A percentile compares a stretch with the other conserved stretches of the same genome.
Conservation (phyloP, 169 alveolate species). For the Babesia divergens region DNA sequence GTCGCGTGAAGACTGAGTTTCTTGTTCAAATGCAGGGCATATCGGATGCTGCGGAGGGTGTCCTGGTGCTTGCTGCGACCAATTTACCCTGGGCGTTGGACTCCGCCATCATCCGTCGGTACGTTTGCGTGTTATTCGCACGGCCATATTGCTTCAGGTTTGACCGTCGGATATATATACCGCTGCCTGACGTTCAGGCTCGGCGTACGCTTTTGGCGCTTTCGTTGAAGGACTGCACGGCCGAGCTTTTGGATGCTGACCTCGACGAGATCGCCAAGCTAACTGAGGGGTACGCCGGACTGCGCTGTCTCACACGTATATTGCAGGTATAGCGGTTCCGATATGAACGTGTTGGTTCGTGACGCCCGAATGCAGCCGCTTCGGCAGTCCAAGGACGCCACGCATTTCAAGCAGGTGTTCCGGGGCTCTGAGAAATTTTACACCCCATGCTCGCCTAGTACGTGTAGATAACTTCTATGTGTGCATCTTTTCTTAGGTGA, state of each 20-base stretch:
- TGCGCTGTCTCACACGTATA: neutral
- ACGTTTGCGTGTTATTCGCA: neutral
- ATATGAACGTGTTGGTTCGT: slow-evolving; percentile 64
- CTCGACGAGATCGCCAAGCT: slow-evolving; percentile 59
- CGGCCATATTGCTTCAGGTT: slow-evolving; percentile 59
- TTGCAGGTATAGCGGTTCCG: slow-evolving; percentile 70
- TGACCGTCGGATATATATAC: slow-evolving; percentile 95
- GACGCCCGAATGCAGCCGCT: slow-evolving; percentile 73
- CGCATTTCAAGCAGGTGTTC: slow-evolving; percentile 66
- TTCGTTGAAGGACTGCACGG: slow-evolving; percentile 64
- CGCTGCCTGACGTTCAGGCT: slow-evolving; percentile 95
- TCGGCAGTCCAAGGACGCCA: slow-evolving; percentile 63
- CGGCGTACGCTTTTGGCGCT: slow-evolving; percentile 82
- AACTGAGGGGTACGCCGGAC: slow-evolving; percentile 64
- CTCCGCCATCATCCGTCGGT: slow-evolving; percentile 96
- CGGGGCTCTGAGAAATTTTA: slow-evolving; percentile 42
- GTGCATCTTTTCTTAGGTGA: slow-evolving; percentile 44
- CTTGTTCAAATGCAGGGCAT: slow-evolving; percentile 97
- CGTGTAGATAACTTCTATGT: neutral
- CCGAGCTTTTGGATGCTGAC: slow-evolving; percentile 79
- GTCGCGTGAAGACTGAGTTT: slow-evolving; percentile 98
- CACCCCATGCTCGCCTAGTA: slow-evolving; percentile 78
- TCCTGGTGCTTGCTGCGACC: slow-evolving; percentile 72
- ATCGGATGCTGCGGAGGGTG: slow-evolving; percentile 54
- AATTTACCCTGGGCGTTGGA: slow-evolving; percentile 98